These are phyloP conservation scores for Magnaporthales sp. DNA, from an alignment of 2,329 filamentous ascomycete species.

Conservation along the genomic window DNA sequence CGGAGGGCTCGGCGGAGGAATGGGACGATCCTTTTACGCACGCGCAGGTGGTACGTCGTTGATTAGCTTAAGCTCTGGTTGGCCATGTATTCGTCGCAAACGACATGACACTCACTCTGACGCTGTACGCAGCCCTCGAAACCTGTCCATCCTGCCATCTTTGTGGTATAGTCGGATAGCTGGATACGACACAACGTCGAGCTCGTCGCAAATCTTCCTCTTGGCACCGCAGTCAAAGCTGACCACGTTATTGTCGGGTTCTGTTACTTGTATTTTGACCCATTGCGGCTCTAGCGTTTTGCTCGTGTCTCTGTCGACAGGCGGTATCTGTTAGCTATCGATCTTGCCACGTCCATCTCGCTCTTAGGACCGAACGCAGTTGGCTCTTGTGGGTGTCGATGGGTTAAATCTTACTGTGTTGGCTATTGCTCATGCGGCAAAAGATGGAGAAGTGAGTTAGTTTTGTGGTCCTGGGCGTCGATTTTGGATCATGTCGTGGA, in stretches of 20 bases:
- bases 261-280: constrained; percentile 15
- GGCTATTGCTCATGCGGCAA: constrained; percentile 6
- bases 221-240: constrained; percentile 31
- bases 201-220: constrained; percentile 28
- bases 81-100: not conserved
- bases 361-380: not conserved
- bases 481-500: not conserved
- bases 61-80: not conserved
- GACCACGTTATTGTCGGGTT: constrained; percentile 14
- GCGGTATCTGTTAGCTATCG: not conserved
- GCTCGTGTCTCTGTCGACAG: constrained; percentile 17
- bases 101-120: constrained; percentile 20
- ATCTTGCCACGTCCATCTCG: no score
- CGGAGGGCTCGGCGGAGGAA: constrained; percentile 20
- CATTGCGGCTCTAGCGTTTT: constrained; percentile 27
- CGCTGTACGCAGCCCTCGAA: constrained; percentile 33
- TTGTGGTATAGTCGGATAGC: constrained; percentile 33
- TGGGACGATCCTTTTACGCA: constrained; percentile 15
- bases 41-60: not conserved
- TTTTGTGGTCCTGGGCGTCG: not conserved
- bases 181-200: constrained; percentile 34
- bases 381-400: not conserved
- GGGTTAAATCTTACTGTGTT: constrained; percentile 9
- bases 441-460: not conserved
- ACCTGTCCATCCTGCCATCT: constrained; percentile 24